Base-by-base conservation (phyloP, 2,329 filamentous ascomycete genomes). In the Epicoccum sorghinum region DNA sequence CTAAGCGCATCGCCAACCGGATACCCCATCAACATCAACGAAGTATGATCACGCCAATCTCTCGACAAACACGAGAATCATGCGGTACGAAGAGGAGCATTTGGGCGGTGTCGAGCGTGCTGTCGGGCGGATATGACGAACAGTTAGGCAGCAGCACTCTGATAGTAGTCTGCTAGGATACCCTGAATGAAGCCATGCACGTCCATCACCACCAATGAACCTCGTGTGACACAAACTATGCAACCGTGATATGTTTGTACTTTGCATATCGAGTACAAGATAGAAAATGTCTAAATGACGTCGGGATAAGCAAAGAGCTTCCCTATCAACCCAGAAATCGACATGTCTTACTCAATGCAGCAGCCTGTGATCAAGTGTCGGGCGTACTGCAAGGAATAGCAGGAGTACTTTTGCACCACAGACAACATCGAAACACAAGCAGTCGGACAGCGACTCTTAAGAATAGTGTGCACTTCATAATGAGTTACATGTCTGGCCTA, bases 1-100 rank as follows among this genome's bases (percentile, higher is more conserved):
- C 80, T 82, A 82, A 75, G 66, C 65, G 66, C 55, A 52, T 73
- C 67, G 58, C 59, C 58, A 60, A 58, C 39, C 44, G 52, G 47
- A 52, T 57, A 45, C 46, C 49, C 55, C 49, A 52, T 27, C 48
- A 51, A 50, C 24, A 53, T 58, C 61, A 57, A 71, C 61, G 61
- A 68, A 63, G 58, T 64, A 68, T 68, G 64, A 66, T 65, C 60
- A 49, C 44, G 62, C 53, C 62, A 66, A 58, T 60, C 61, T 67
- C 59, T 66, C 64, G 57, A 59, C 48, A 60, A 62, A 61, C 57
- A 69, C 61, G 70, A 65, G 59, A 64, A 67, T 67, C 65, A 70
- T 67, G 70, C 65, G 62, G 57, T 47, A 69, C 56, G 70, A 66
- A 59, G 55, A 65, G 36, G 65, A 58, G 64, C 40, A 62, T 67